Evolutionary conservation across 2,329 filamentous ascomycete species (phyloP).

Genomic region (Scytalidium lignicola): DNA sequence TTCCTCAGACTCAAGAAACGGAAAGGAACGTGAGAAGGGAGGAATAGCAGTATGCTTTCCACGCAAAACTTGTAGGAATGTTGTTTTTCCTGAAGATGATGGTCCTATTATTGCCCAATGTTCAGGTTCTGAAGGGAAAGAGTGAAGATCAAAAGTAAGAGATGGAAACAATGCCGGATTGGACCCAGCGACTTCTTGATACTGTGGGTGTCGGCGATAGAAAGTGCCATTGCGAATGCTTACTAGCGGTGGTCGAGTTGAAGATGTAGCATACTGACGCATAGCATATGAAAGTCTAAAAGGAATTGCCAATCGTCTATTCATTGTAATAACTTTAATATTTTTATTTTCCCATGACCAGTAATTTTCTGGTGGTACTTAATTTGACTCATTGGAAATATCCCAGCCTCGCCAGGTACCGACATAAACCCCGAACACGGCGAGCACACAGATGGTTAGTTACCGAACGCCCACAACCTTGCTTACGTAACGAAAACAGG

Average conservation of each 20-base stretch:
- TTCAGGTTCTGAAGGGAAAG: slow-evolving; percentile 42
- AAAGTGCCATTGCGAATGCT: slow-evolving; percentile 76
- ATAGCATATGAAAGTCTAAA: slow-evolving; percentile 4
- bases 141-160: slow-evolving; percentile 65
- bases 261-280: slow-evolving; percentile 15
- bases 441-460: too few relatives aligned
- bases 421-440: too few relatives aligned
- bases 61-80: slow-evolving; percentile 72
- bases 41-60: slow-evolving; percentile 74
- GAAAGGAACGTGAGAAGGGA: slow-evolving; percentile 70
- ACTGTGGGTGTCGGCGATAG: slow-evolving; percentile 67
- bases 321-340: too few relatives aligned
- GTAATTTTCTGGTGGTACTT: too few relatives aligned
- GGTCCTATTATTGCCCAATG: slow-evolving; percentile 85
- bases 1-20: slow-evolving; percentile 63
- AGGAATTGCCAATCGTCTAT: slow-evolving; percentile 6
- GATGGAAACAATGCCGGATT: slow-evolving; percentile 72
- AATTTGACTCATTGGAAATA: slow-evolving; percentile 4
- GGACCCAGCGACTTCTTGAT: slow-evolving; percentile 30
- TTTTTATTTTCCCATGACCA: too few relatives aligned
- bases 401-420: not conserved
- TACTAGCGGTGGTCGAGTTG: slow-evolving; percentile 52
- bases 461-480: not conserved
- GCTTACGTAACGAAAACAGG: not conserved
- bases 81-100: slow-evolving; percentile 73